phyloP scores from a whole-genome alignment of 495 filamentous ascomycete genomes.

The Penicillium steckii region DNA sequence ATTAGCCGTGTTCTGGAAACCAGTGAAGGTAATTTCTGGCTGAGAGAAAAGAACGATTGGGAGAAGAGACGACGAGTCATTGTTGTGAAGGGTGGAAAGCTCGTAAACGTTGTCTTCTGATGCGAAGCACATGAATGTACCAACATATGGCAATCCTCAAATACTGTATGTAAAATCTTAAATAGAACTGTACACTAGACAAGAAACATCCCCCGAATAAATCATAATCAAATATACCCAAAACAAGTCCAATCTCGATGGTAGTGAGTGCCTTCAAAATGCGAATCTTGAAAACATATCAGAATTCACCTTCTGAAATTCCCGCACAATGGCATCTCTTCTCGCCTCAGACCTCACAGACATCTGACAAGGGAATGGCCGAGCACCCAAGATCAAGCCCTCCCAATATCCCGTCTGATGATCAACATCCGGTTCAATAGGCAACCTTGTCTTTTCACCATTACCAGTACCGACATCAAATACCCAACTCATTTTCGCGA shows the following conservation, averaged over 20 bases:
- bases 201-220: not conserved
- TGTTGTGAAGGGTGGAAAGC: slow-evolving; percentile 47
- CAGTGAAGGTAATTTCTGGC: slow-evolving; percentile 44
- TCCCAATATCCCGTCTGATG: not conserved
- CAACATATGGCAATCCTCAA: no score
- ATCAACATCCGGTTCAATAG: not conserved
- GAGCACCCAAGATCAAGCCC: not conserved
- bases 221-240: not conserved
- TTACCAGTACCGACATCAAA: slow-evolving; percentile 5
- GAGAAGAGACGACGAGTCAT: slow-evolving; percentile 43
- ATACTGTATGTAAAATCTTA: not conserved
- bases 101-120: slow-evolving; percentile 51
- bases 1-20: slow-evolving; percentile 49
- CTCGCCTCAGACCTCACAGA: not conserved
- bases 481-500: slow-evolving; percentile 55
- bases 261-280: no score
- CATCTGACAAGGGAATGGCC: not conserved
- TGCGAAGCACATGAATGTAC: no score
- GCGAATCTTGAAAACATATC: not conserved
- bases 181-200: not conserved
- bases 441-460: not conserved
- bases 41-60: slow-evolving; percentile 48
- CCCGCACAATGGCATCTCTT: not conserved
- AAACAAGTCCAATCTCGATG: not conserved
- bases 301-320: not conserved